Evolutionary conservation across 2,329 filamentous ascomycete genomes (phyloP).

Genomic region (Ophiocordyceps robertsii): DNA sequence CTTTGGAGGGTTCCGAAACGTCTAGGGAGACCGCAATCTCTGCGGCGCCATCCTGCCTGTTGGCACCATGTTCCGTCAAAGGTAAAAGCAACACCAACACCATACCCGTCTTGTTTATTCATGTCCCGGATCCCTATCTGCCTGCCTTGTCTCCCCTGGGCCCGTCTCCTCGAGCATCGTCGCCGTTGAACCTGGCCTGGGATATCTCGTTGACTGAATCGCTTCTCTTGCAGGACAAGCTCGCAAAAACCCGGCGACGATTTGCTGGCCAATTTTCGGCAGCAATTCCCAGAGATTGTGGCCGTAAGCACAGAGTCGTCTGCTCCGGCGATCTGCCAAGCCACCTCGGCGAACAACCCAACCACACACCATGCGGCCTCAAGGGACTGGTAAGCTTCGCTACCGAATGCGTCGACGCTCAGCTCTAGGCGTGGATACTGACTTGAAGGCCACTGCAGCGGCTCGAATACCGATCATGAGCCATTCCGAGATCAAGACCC

Average conservation of each 20-base stretch:
- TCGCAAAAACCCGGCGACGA: slow-evolving; percentile 75
- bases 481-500: slow-evolving; percentile 59
- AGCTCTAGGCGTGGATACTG: not conserved
- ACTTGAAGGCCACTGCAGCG: slow-evolving; percentile 5
- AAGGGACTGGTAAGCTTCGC: slow-evolving; percentile 14
- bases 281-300: slow-evolving; percentile 64
- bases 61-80: slow-evolving; percentile 8
- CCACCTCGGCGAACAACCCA: slow-evolving; percentile 15
- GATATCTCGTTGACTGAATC: not conserved
- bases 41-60: not conserved
- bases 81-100: slow-evolving; percentile 3
- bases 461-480: slow-evolving; percentile 12
- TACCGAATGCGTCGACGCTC: not conserved
- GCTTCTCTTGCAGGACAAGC: slow-evolving; percentile 41
- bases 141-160: too few relatives aligned
- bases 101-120: not conserved
- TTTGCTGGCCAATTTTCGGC: slow-evolving; percentile 68
- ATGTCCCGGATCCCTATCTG: too few relatives aligned
- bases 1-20: not conserved
- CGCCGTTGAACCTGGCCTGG: too few relatives aligned
- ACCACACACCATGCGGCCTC: slow-evolving; percentile 9
- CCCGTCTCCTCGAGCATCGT: not conserved
- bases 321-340: slow-evolving; percentile 21
- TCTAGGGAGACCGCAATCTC: not conserved
- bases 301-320: slow-evolving; percentile 34